Conservation (phyloP, 2,329 filamentous ascomycete genomes). For the Trichophyton mentagrophytes region DNA sequence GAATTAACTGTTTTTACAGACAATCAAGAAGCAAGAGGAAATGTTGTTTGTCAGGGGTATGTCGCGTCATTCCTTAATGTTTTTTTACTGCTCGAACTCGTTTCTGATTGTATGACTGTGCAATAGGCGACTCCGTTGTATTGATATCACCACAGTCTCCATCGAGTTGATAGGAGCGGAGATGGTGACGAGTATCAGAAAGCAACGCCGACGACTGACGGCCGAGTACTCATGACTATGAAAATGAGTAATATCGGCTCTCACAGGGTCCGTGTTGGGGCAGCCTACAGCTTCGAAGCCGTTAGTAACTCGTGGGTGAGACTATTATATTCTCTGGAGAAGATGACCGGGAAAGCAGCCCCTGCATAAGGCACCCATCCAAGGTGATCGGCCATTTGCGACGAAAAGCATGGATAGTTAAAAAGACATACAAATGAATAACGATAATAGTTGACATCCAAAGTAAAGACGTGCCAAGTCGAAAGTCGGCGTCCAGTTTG, state of each 20-base stretch:
- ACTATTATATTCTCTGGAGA: not conserved
- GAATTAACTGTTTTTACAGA: slow-evolving; percentile 40
- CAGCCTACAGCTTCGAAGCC: not conserved
- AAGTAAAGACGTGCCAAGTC: not conserved
- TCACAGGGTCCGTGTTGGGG: not conserved
- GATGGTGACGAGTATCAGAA: not conserved
- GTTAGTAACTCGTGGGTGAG: not conserved
- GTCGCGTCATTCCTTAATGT: slow-evolving; percentile 17
- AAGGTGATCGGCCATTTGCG: not conserved
- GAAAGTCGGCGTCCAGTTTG: not conserved
- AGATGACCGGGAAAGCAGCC: not conserved
- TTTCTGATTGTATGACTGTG: not conserved
- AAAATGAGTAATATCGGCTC: not conserved
- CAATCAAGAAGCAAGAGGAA: slow-evolving; percentile 90
- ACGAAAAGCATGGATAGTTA: not conserved
- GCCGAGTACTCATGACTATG: not conserved
- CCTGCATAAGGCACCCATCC: not conserved
- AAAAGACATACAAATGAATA: not conserved
- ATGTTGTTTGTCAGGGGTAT: slow-evolving; percentile 96
- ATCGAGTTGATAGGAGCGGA: slow-evolving; percentile 7
- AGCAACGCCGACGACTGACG: not conserved
- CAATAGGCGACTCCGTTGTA: slow-evolving; percentile 56
- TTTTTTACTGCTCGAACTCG: not conserved
- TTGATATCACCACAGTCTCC: slow-evolving; percentile 52
- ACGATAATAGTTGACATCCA: not conserved